Percentiles rank a stretch among this genome's conserved stretches.
phyloP scores from a whole-genome alignment of 2,329 filamentous ascomycete species.

The Byssochlamys sp. region DNA sequence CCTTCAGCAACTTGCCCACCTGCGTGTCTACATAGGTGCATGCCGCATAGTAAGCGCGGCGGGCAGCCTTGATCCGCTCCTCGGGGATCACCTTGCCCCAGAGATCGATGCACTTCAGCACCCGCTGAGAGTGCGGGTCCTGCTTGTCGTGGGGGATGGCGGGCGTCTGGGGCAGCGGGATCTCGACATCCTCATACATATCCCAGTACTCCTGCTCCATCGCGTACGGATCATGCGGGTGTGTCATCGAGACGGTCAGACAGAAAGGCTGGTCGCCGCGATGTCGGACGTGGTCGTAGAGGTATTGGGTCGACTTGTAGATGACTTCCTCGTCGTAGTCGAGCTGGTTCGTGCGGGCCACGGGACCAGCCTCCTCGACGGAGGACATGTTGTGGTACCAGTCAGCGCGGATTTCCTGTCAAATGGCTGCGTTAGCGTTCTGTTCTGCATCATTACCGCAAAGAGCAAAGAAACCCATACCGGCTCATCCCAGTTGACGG shows the following conservation, averaged over 20 bases:
- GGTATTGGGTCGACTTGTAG: conserved; percentile 78
- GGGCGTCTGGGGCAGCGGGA: conserved; percentile 64
- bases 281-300: conserved; percentile 83
- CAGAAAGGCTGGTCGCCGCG: conserved; percentile 70
- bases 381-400: conserved; percentile 97
- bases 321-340: conserved; percentile 96
- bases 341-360: conserved; percentile 84
- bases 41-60: conserved; percentile 82
- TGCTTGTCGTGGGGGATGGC: conserved; percentile 69
- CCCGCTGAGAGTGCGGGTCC: conserved; percentile 75
- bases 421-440: neutral
- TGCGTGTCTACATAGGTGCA: conserved; percentile 92
- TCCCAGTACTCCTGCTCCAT: conserved; percentile 94
- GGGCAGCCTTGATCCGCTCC: conserved; percentile 75
- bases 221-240: conserved; percentile 89
- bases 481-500: conserved; percentile 89
- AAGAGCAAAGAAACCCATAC: conserved; percentile 26
- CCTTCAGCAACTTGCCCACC: conserved; percentile 69
- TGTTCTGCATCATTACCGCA: neutral
- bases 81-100: conserved; percentile 75
- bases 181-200: conserved; percentile 77
- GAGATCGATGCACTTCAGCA: conserved; percentile 77
- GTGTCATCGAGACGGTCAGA: conserved; percentile 83
- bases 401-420: conserved; percentile 55
- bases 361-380: conserved; percentile 78